Conservation (phyloP, 495 filamentous ascomycete species). For the Copromyces sp. region DNA sequence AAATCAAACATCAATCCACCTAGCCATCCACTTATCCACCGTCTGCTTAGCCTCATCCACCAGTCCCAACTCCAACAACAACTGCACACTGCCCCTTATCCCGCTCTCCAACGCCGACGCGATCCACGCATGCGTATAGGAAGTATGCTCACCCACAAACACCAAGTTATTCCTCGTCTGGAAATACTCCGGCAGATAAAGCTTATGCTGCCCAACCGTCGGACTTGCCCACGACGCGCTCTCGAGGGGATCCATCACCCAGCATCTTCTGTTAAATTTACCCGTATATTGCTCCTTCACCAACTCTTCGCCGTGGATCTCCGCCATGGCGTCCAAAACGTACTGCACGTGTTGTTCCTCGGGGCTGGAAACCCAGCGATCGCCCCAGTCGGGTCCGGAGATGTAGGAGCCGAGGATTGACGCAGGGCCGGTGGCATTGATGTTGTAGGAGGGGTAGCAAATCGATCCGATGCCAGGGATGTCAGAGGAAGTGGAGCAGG, state of each 20-base stretch:
- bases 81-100: constrained; percentile 52
- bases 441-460: constrained; percentile 55
- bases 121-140: constrained; percentile 69
- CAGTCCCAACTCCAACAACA: constrained; percentile 51
- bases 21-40: constrained; percentile 53
- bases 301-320: constrained; percentile 49
- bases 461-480: constrained; percentile 48
- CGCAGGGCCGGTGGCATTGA: constrained; percentile 51
- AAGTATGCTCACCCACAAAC: constrained; percentile 62
- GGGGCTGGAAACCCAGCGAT: constrained; percentile 3
- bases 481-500: constrained; percentile 45
- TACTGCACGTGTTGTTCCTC: constrained; percentile 18
- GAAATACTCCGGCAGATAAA: constrained; percentile 61
- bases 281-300: constrained; percentile 46
- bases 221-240: constrained; percentile 48
- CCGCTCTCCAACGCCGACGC: constrained; percentile 57
- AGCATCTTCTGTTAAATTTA: constrained; percentile 48
- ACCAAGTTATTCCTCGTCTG: constrained; percentile 55
- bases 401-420: constrained; percentile 51
- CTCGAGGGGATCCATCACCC: constrained; percentile 44
- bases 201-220: constrained; percentile 47
- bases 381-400: constrained; percentile 32
- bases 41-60: constrained; percentile 56
- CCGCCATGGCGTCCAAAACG: constrained; percentile 39
- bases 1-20: constrained; percentile 35